Evolutionary conservation across 306 rosid genomes (phyloP), one percentile per base, ranked within the genome.

Genomic region (Trifolium repens): DNA sequence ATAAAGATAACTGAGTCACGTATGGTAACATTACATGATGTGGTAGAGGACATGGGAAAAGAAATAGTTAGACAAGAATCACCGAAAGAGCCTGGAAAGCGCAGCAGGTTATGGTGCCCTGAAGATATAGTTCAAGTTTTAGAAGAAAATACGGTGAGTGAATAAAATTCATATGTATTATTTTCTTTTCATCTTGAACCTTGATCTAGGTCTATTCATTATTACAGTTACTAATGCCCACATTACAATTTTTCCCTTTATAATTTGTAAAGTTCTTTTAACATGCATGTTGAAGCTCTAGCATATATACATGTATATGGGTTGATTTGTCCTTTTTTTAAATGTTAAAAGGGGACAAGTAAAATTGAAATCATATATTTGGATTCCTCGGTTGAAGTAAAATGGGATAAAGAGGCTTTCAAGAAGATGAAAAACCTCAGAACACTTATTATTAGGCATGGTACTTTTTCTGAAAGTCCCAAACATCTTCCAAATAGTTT

Each of bases 31-130:
- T 13, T 75, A 11, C 79, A 75, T 75, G 79, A 52, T 39, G 53
- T 75, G 55, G 5, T 52, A 13, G 53, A 46, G 2, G 43, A 69
- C 49, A 77, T 69, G 71, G 70, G 34, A 6, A 76, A 54, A 66
- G 40, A 58, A 13, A 43, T 77, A 55, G 69, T 44, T 5, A 6
- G 69, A 58, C 37, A 12, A 15, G 43, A 69, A 22, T 77, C 75
- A 46, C 71, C 10, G 0, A 7, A 77, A 46, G 43, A 46, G n/a
- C 52, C 52, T 13, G 52, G 52, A 46, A 46, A 46, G 52, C 52
- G 52, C 52, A 46, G 52, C 4, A 46, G 52, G 52, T 46, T 46
- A 46, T 46, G 52, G 52, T 46, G 52, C 52, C 52, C 52, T 12
- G 52, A 46, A 46, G 52, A 46, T 46, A 46, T 46, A 46, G 52